phyloP scores from a whole-genome alignment of 2,329 filamentous ascomycete genomes.

The Ophiostoma himal-ulmi region DNA sequence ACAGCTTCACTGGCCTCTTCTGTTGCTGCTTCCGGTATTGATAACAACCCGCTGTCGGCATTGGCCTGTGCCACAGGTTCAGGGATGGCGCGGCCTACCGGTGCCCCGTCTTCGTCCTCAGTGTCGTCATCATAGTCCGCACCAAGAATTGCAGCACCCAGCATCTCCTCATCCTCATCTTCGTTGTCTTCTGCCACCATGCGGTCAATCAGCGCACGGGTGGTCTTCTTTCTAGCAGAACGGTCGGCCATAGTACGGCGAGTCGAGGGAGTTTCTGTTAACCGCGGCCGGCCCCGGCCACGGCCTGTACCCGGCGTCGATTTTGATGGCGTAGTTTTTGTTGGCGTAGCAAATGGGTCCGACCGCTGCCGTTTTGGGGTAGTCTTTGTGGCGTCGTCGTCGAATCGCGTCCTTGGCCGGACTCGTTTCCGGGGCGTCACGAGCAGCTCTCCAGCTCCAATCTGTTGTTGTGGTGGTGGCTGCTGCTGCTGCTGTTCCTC shows the following conservation, averaged over 20 bases:
- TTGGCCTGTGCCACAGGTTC: conserved; percentile 40
- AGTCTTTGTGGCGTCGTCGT: conserved; percentile 19
- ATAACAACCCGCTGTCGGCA: conserved; percentile 20
- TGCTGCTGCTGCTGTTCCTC: neutral
- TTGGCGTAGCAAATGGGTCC: conserved; percentile 28
- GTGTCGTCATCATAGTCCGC: conserved; percentile 41
- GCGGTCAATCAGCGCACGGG: conserved; percentile 66
- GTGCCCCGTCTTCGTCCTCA: conserved; percentile 34
- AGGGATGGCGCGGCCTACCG: conserved; percentile 41
- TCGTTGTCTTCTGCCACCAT: conserved; percentile 61
- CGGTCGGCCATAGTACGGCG: conserved; percentile 68
- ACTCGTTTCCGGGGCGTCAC: conserved; percentile 1
- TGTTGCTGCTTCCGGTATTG: conserved; percentile 24
- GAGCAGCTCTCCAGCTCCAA: neutral
- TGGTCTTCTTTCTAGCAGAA: conserved; percentile 82
- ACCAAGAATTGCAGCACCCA: conserved; percentile 63
- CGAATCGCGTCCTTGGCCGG: neutral
- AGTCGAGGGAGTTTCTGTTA: conserved; percentile 48
- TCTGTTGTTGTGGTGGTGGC: neutral
- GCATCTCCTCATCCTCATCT: conserved; percentile 63
- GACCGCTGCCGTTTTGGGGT: conserved; percentile 22
- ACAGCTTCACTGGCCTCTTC: neutral
- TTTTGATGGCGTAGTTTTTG: conserved; percentile 33
- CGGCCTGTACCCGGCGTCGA: conserved; percentile 30
- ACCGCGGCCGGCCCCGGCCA: conserved; percentile 24